Evolutionary conservation across 1,284 basidiomycete species (phyloP).

Genomic region (Fomitiporia mediterranea): DNA sequence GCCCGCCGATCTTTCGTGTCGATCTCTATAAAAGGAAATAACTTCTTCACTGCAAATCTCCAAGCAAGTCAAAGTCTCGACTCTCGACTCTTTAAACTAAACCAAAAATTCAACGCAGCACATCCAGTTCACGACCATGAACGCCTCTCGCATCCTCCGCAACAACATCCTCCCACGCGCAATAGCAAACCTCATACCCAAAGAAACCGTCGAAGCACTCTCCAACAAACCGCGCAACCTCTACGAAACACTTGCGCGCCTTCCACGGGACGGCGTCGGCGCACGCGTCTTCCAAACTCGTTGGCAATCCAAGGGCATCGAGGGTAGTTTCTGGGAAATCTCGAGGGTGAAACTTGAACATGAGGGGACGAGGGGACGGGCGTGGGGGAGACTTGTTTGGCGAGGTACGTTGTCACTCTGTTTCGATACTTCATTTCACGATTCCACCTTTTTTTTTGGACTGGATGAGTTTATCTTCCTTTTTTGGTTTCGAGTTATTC

Average conservation of each 20-base stretch:
- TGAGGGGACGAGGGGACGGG: conserved; percentile 70
- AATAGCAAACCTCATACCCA: conserved; percentile 9
- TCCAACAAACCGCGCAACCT: conserved; percentile 52
- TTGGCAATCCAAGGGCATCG: conserved; percentile 66
- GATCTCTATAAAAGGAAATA: no score
- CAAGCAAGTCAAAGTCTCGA: no score
- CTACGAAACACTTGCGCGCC: conserved; percentile 64
- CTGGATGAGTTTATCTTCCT: background rate
- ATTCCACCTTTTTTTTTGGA: background rate
- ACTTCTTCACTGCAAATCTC: no score
- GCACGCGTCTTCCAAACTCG: conserved; percentile 63
- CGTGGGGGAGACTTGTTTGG: conserved; percentile 74
- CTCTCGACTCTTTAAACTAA: no score
- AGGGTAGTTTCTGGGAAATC: conserved; percentile 66
- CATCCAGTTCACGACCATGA: background rate
- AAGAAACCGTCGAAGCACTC: conserved; percentile 29
- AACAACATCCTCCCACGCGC: conserved; percentile 10
- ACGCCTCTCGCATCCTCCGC: conserved; percentile 2
- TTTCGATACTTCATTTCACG: background rate
- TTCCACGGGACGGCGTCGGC: conserved; percentile 63
- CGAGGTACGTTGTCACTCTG: conserved; percentile 47
- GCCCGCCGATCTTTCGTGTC: no score
- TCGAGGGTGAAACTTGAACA: conserved; percentile 63
- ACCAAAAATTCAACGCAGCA: no score
- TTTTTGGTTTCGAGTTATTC: background rate